Base-by-base conservation (phyloP, 805 yeast species). In the Cyberlindnera mycetangii region DNA sequence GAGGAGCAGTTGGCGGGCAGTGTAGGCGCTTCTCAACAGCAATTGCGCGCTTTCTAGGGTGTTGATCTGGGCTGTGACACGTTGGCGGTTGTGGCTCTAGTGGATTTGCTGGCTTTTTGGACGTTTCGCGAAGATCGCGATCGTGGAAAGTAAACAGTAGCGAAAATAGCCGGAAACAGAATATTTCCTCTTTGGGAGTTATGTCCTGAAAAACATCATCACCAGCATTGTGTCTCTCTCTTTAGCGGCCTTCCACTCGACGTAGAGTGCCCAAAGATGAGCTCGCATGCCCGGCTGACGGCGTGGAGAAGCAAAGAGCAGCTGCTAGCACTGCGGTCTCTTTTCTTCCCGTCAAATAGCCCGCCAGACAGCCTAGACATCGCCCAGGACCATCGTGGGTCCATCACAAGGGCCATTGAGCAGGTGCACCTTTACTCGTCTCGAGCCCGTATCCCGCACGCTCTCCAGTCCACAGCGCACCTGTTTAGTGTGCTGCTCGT, bases 381-480 rank as follows among this genome's bases (percentile, higher is more conserved):
- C 21, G 7, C 43, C 17, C 19, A 12, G 21, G 42, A 41, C 7
- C 21, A 38, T 22, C 19, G 15, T 22, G 27, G 40, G 19, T 10
- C 35, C 20, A n/a, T 34, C 16, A 6, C 25, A 40, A 33, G 17
- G 15, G 60, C 50, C 44, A 49, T 54, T 5, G 10, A 44, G 8
- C 36, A 33, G 17, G 45, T 53, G 10, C 42, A 46, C 14, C 32
- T 53, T 11, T 56, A 49, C 33, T 38, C 52, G 22, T 48, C 56
- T 1, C 44, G 54, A 22, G 16, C 45, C 20, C 34, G 42, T 10
- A 49, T 56, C 7, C 57, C 58, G 14, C 54, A 51, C 36, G 33
- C 48, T 2, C n/a, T 56, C n/a, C 48, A 40, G 7, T 42, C 50
- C n/a, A 53, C 56, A 5, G 41, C 51, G 1, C 51, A 48, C 22